Conservation (phyloP, 1,284 basidiomycete genomes). For the Cerrena zonata region DNA sequence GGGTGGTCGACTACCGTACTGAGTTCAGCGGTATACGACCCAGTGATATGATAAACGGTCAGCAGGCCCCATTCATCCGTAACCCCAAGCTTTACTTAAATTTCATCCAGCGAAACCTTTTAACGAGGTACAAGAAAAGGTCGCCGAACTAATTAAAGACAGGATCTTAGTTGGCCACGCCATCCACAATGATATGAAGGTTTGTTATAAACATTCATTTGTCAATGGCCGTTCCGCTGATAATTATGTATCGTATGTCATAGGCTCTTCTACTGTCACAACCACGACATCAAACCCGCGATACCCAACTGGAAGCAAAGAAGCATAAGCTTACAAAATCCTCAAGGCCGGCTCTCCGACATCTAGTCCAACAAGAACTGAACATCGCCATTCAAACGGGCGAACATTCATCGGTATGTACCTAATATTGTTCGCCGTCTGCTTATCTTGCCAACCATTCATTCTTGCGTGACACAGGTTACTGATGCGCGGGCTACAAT, state of each 20-base stretch:
- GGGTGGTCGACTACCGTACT: constrained; percentile 91
- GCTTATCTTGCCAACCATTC: background rate
- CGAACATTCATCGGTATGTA: constrained; percentile 78
- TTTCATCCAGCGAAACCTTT: constrained; percentile 66
- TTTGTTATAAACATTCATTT: constrained; percentile 19
- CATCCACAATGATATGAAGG: constrained; percentile 86
- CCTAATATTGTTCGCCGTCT: background rate
- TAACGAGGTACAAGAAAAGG: constrained; percentile 73
- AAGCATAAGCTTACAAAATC: constrained; percentile 55
- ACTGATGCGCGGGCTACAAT: constrained; percentile 93
- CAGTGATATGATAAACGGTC: constrained; percentile 69
- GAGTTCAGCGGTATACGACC: constrained; percentile 84
- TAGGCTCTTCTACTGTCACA: constrained; percentile 88
- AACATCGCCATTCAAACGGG: constrained; percentile 82
- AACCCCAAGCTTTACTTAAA: background rate
- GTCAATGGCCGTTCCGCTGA: background rate
- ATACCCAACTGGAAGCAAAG: constrained; percentile 71
- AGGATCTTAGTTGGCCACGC: constrained; percentile 91
- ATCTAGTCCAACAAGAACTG: constrained; percentile 78
- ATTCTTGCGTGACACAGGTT: constrained; percentile 44
- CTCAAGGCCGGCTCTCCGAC: constrained; percentile 72
- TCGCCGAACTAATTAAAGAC: constrained; percentile 75
- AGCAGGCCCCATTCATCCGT: constrained; percentile 13
- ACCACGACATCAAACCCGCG: constrained; percentile 71
- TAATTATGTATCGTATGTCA: constrained; percentile 1